These are phyloP conservation scores for Urochloa ruziziensis DNA, from an alignment of 176 grass and related monocot genomes.

Conservation along the genomic window DNA sequence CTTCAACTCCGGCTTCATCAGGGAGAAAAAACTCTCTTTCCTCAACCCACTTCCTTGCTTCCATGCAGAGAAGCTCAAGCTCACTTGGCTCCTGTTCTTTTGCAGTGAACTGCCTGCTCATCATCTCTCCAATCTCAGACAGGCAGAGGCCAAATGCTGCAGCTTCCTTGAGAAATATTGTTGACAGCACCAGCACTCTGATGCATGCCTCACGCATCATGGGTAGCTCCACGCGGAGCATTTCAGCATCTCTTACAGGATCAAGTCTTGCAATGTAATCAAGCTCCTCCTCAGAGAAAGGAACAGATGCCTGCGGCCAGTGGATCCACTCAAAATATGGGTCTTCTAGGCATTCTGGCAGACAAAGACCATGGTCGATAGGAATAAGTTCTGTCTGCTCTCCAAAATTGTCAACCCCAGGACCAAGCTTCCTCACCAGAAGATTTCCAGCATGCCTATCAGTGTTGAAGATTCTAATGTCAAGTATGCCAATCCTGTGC, in stretches of 20 bases:
- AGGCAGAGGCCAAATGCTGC: constrained; percentile 67
- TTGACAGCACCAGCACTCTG: constrained; percentile 82
- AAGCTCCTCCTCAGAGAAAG: constrained; percentile 83
- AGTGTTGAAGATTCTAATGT: constrained; percentile 95
- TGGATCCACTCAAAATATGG: constrained; percentile 99
- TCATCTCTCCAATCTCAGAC: constrained; percentile 94
- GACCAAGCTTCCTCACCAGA: constrained; percentile 65
- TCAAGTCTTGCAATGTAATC: constrained; percentile 79
- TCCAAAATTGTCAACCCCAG: constrained; percentile 63
- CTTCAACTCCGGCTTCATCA: constrained; percentile 63
- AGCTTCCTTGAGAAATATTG: constrained; percentile 83
- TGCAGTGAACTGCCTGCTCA: constrained; percentile 88
- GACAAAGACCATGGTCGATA: constrained; percentile 91
- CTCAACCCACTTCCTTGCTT: constrained; percentile 60
- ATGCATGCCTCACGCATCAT: constrained; percentile 84
- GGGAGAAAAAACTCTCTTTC: constrained; percentile 54
- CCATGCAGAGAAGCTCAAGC: constrained; percentile 83
- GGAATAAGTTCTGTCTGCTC: constrained; percentile 73
- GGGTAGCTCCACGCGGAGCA: constrained; percentile 67
- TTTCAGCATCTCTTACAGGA: constrained; percentile 61
- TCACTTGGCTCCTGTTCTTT: constrained; percentile 90
- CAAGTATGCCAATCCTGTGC: constrained; percentile 91
- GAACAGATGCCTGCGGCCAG: constrained; percentile 89
- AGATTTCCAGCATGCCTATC: constrained; percentile 93
- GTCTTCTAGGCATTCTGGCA: constrained; percentile 88